A percentile compares a stretch with the other conserved stretches of the same genome.
These are phyloP conservation scores for Gracilariopsis chorda DNA, from an alignment of 23 red algal genomes.

Conservation along the genomic window DNA sequence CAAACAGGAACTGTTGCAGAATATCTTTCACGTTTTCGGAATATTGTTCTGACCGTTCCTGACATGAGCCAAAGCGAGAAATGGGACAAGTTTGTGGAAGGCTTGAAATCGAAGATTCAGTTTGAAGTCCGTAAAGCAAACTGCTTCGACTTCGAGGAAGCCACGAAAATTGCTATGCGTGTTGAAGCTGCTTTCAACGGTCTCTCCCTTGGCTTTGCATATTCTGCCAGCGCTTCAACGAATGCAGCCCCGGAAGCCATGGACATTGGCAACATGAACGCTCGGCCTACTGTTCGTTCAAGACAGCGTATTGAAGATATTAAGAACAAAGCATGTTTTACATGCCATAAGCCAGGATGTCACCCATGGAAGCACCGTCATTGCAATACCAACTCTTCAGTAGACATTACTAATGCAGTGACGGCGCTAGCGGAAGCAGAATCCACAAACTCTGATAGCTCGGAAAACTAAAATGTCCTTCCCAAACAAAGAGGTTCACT, in stretches of 20 bases:
- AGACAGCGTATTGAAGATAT: too few species aligned
- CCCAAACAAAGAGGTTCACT: neutral
- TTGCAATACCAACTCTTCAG: neutral
- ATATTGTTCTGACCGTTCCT: neutral
- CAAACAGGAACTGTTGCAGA: neutral
- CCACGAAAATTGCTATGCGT: neutral
- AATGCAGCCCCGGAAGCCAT: neutral
- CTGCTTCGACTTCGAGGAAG: neutral
- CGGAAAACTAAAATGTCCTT: constrained; percentile 29
- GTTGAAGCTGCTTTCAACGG: neutral
- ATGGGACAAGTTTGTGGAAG: neutral
- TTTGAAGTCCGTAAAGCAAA: constrained; percentile 18
- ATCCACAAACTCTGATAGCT: neutral
- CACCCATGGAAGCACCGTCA: neutral
- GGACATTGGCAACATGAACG: neutral
- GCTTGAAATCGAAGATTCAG: neutral
- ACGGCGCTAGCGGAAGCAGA: neutral
- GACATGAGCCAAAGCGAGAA: neutral
- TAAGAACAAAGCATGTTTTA: neutral
- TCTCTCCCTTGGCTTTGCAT: neutral
- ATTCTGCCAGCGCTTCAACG: neutral
- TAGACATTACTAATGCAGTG: neutral
- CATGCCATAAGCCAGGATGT: constrained; percentile 24
- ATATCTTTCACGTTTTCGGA: neutral
- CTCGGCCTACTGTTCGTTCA: neutral